Percentiles rank a stretch among this genome's conserved stretches.
Conservation (phyloP, 2,329 filamentous ascomycete species). For the Bisporella sp. region DNA sequence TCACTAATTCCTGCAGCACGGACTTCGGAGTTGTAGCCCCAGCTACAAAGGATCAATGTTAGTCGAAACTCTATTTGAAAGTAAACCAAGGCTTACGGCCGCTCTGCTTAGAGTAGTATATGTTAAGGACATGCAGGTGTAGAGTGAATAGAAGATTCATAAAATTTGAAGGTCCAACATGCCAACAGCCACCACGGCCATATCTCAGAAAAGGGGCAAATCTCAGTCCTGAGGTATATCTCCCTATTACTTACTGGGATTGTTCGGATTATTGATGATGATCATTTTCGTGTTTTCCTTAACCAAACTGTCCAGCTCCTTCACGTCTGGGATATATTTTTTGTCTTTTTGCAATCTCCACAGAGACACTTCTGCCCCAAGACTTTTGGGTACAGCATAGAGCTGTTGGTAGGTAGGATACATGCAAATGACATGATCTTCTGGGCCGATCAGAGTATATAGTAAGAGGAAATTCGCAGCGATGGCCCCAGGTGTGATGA, state of each 20-base stretch:
- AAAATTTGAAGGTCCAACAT: too few species aligned
- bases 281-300: slow-evolving; percentile 65
- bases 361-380: slow-evolving; percentile 70
- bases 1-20: slow-evolving; percentile 53
- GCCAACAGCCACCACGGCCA: too few species aligned
- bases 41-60: slow-evolving; percentile 22
- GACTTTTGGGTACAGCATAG: slow-evolving; percentile 64
- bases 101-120: too few species aligned
- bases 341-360: slow-evolving; percentile 64
- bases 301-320: slow-evolving; percentile 58
- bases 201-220: too few species aligned
- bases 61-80: too few species aligned
- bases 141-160: too few species aligned
- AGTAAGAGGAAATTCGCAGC: slow-evolving; percentile 77
- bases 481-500: slow-evolving; percentile 77
- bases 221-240: too few species aligned
- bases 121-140: too few species aligned
- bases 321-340: slow-evolving; percentile 59
- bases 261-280: slow-evolving; percentile 71
- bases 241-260: slow-evolving; percentile 46
- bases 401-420: slow-evolving; percentile 85
- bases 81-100: too few species aligned
- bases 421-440: slow-evolving; percentile 80
- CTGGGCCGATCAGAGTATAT: slow-evolving; percentile 63
- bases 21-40: slow-evolving; percentile 60